A percentile compares a stretch with the other conserved stretches of the same genome.
phyloP scores from a whole-genome alignment of 306 rosid genomes.

The Quercus robur region DNA sequence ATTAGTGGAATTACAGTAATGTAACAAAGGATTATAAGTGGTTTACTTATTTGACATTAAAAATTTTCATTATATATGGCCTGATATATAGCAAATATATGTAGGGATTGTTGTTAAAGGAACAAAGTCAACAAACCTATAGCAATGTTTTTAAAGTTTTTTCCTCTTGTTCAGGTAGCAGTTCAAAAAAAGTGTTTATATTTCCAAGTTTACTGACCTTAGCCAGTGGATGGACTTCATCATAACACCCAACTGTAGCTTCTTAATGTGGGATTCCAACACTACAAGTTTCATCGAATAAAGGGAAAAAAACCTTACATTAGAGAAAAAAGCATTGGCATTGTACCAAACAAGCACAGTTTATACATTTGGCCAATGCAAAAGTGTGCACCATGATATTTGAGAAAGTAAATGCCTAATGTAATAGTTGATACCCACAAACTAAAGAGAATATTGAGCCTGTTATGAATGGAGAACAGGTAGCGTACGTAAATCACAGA shows the following conservation, averaged over 20 bases:
- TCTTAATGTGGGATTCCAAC: slow-evolving; percentile 54
- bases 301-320: neutral
- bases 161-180: neutral
- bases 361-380: neutral
- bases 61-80: neutral
- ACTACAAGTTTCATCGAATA: slow-evolving; percentile 15
- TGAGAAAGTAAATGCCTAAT: neutral
- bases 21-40: neutral
- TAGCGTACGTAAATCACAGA: neutral
- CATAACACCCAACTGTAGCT: slow-evolving; percentile 30
- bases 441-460: neutral
- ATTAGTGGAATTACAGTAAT: neutral
- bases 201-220: slow-evolving; percentile 24
- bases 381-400: neutral
- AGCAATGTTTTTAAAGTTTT: neutral
- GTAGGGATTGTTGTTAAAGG: too few species aligned
- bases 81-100: neutral
- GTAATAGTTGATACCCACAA: neutral
- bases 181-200: neutral
- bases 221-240: slow-evolving; percentile 48
- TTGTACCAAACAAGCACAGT: neutral
- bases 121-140: neutral
- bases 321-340: neutral
- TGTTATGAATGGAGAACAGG: neutral
- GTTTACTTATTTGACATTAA: neutral